Conservation (phyloP, 2,329 filamentous ascomycete species). For the Pseudogymnoascus sp. region DNA sequence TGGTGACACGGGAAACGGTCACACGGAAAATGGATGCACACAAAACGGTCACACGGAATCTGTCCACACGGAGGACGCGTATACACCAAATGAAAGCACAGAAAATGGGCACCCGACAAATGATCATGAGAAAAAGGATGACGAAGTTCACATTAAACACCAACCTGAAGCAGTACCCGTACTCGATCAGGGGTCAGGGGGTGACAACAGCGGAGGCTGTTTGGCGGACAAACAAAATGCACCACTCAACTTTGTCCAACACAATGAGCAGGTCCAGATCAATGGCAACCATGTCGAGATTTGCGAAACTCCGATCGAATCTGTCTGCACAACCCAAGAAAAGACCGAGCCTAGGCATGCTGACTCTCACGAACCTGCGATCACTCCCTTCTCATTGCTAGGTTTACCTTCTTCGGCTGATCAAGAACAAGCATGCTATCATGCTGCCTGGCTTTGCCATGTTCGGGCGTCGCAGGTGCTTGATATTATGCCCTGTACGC, state of each 20-base stretch:
- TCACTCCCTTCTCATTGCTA: neutral
- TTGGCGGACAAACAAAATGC: neutral
- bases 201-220: neutral
- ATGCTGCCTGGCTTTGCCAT: slow-evolving; percentile 2
- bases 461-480: neutral
- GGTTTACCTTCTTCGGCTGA: neutral
- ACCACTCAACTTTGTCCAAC: neutral
- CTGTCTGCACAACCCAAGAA: neutral
- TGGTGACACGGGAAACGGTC: neutral
- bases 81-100: neutral
- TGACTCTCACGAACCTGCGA: neutral
- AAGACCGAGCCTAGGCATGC: neutral
- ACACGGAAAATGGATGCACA: neutral
- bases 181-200: neutral
- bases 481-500: slow-evolving; percentile 32
- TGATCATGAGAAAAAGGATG: neutral
- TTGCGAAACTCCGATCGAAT: neutral
- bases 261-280: neutral
- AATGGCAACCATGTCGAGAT: neutral
- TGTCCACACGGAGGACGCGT: neutral
- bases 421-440: neutral
- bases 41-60: neutral
- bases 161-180: neutral
- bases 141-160: neutral
- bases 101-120: neutral